Conservation (phyloP, 495 filamentous ascomycete genomes). For the Penicillium dipodomyicola region DNA sequence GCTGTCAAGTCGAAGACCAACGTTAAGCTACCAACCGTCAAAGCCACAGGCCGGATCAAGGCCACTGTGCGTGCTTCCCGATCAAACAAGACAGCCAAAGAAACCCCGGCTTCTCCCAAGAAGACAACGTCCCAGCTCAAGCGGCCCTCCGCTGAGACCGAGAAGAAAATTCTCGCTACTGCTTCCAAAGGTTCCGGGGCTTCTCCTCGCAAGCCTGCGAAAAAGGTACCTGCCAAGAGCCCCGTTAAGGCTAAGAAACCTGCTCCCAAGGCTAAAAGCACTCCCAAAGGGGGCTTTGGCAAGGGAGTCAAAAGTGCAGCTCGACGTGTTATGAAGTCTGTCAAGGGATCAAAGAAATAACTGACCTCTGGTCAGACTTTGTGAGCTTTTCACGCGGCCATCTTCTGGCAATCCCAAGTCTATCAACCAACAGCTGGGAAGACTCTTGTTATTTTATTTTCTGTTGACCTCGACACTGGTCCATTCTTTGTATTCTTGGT, state of each 20-base stretch:
- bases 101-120: slow-evolving; percentile 18
- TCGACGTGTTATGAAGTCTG: slow-evolving; percentile 16
- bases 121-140: slow-evolving; percentile 27
- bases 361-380: not conserved
- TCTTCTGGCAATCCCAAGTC: not conserved
- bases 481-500: slow-evolving; percentile 1
- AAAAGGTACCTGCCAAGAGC: slow-evolving; percentile 16
- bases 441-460: not conserved
- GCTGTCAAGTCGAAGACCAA: slow-evolving; percentile 20
- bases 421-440: not conserved
- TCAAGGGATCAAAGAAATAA: slow-evolving; percentile 23
- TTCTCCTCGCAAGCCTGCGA: slow-evolving; percentile 16
- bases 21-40: slow-evolving; percentile 32
- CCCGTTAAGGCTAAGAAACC: slow-evolving; percentile 19
- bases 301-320: slow-evolving; percentile 21
- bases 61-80: not conserved
- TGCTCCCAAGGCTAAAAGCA: slow-evolving; percentile 13
- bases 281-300: slow-evolving; percentile 10
- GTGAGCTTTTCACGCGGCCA: not conserved
- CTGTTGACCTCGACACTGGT: not conserved
- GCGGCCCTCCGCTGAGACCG: slow-evolving; percentile 37
- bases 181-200: slow-evolving; percentile 26
- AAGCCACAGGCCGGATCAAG: not conserved
- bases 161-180: slow-evolving; percentile 32
- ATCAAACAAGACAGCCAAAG: slow-evolving; percentile 19